These are phyloP conservation scores for Gaultheria prostrata DNA, from an alignment of 148 eudicot species.

Conservation along the genomic window DNA sequence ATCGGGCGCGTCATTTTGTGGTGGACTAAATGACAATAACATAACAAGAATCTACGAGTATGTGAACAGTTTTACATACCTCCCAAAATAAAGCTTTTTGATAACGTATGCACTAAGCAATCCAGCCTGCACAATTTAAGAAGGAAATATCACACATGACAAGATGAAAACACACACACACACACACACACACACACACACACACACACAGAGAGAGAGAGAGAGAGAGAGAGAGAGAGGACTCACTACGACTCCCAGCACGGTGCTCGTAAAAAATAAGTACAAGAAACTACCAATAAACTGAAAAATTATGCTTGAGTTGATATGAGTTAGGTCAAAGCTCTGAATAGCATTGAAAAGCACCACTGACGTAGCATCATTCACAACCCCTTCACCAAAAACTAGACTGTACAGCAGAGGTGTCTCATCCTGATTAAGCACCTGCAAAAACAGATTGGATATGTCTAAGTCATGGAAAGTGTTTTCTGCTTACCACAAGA, in stretches of 20 bases:
- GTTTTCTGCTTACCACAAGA: background rate
- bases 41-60: background rate
- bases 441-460: slow-evolving; percentile 34
- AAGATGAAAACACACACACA: background rate
- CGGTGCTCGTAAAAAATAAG: slow-evolving; percentile 59
- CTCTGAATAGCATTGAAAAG: slow-evolving; percentile 82
- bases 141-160: slow-evolving; percentile 2
- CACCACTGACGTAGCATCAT: slow-evolving; percentile 87
- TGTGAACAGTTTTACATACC: slow-evolving; percentile 35
- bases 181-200: too few species aligned
- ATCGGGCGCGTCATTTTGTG: background rate
- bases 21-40: too few species aligned
- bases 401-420: slow-evolving; percentile 77
- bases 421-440: slow-evolving; percentile 79
- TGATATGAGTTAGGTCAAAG: slow-evolving; percentile 60
- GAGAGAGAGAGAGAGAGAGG: slow-evolving; percentile 20
- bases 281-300: slow-evolving; percentile 67
- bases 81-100: slow-evolving; percentile 70
- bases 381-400: slow-evolving; percentile 88
- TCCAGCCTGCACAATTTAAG: slow-evolving; percentile 48
- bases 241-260: slow-evolving; percentile 61
- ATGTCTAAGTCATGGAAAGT: background rate
- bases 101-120: slow-evolving; percentile 66
- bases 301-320: slow-evolving; percentile 41
- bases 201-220: background rate